Conservation (phyloP, 495 filamentous ascomycete genomes). For the Gamarada debralockiae region DNA sequence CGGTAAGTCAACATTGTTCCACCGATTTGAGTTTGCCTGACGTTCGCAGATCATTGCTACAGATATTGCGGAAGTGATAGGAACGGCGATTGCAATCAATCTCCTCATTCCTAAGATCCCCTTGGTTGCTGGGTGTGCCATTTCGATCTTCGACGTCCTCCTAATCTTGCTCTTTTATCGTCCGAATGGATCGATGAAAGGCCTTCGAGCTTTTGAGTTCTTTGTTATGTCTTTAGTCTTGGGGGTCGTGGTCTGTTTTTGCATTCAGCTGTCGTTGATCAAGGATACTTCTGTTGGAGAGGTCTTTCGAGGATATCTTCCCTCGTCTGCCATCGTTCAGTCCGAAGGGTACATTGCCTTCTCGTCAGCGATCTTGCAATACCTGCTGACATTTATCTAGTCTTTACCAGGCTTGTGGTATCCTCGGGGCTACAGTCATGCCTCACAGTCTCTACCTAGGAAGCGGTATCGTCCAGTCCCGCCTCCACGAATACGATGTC, state of each 20-base stretch:
- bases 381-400: slow-evolving; percentile 37
- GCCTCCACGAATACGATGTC: slow-evolving; percentile 74
- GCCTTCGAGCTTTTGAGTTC: slow-evolving; percentile 73
- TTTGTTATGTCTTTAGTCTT: slow-evolving; percentile 78
- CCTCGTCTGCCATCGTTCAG: slow-evolving; percentile 70
- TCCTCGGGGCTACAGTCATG: slow-evolving; percentile 93
- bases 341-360: slow-evolving; percentile 48
- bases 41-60: slow-evolving; percentile 65
- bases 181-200: slow-evolving; percentile 68
- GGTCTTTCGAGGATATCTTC: slow-evolving; percentile 82
- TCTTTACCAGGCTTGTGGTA: slow-evolving; percentile 87
- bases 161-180: slow-evolving; percentile 82
- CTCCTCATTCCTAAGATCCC: slow-evolving; percentile 73
- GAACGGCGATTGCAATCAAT: slow-evolving; percentile 88
- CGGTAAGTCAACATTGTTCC: slow-evolving; percentile 28
- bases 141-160: slow-evolving; percentile 81
- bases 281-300: slow-evolving; percentile 62
- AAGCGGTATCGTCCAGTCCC: slow-evolving; percentile 81
- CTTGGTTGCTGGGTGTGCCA: slow-evolving; percentile 79
- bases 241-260: slow-evolving; percentile 87
- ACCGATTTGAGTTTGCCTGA: slow-evolving; percentile 5
- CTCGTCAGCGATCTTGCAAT: neutral
- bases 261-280: slow-evolving; percentile 81
- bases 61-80: slow-evolving; percentile 82
- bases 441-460: slow-evolving; percentile 88